Evolutionary conservation across 805 yeast genomes (phyloP), one percentile per base, ranked within the genome.

Genomic region (Kodamaea leandrae): DNA sequence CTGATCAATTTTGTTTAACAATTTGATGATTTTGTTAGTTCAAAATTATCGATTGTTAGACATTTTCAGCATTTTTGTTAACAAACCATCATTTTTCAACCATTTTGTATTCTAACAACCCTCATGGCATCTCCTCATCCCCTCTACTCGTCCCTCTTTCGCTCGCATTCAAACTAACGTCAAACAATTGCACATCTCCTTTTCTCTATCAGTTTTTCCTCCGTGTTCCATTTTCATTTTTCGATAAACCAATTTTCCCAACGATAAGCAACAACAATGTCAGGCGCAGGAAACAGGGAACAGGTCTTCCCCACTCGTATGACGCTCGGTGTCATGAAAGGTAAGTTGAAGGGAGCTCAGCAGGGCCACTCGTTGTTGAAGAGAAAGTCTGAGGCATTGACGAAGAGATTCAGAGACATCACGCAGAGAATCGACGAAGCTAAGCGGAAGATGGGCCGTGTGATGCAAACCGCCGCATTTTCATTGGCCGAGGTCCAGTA

Each of bases 401-500:
- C 98, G 15, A 89, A 90, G 64, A 76, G 99, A 56, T 91, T 91
- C 71, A 82, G 99, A 65, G 99, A 91, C 53, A 91, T 91, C 57
- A 89, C 97, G 13, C 86, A 78, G 61, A 74, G 96, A 63, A 91
- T 91, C 60, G 96, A 93, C 61, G 96, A 88, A 53, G 83, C 98
- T 32, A 91, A 91, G 68, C 79, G 91, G 54, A 93, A 91, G 71
- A 91, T 93, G 98, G 99, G 98, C 37, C 76, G 91, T 50, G 96
- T 91, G 32, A 91, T 91, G 98, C 98, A 93, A 62, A 86, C 95
- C 0, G 99, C 99, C 2, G 95, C 98, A 1, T 91, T 91, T 63
- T 90, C 98, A 6, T 75, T 91, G 54, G 98, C 98, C 2, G 99
- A 91, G 63, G 98, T 91, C 35, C 83, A 93, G 34, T 93, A 93